Evolutionary conservation across 106 monocot species (phyloP).

Genomic region (Chionographis japonica): DNA sequence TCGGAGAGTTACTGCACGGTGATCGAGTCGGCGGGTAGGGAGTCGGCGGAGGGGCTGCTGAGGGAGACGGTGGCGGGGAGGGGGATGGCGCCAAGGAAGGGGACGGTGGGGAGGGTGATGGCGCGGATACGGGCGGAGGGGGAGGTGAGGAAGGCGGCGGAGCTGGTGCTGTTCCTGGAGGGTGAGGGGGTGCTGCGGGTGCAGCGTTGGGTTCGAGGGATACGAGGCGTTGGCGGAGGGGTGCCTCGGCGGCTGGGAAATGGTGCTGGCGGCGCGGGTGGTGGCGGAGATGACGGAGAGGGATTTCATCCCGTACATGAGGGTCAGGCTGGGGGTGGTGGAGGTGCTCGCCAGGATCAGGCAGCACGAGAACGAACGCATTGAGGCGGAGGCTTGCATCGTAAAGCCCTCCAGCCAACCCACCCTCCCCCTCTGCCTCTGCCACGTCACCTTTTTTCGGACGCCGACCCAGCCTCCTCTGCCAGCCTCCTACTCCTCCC

Average conservation of each 20-base stretch:
- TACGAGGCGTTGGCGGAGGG: constrained; percentile 26
- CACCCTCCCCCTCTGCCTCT: too few relatives aligned
- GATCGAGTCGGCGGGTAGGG: constrained; percentile 15
- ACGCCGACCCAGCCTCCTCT: too few relatives aligned
- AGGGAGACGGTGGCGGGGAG: constrained; percentile 27
- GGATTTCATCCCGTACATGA: constrained; percentile 16
- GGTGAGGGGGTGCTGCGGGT: constrained; percentile 14
- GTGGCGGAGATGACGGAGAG: constrained; percentile 22
- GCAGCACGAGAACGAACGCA: constrained; percentile 16
- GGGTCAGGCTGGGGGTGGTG: constrained; percentile 14
- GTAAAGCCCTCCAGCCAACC: too few relatives aligned
- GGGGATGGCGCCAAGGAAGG: constrained; percentile 25
- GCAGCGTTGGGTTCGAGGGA: constrained; percentile 21
- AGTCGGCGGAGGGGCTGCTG: constrained; percentile 19
- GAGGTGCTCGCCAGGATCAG: constrained; percentile 25
- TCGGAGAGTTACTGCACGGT: constrained; percentile 25
- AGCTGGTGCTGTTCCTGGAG: constrained; percentile 19
- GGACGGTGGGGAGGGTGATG: constrained; percentile 20
- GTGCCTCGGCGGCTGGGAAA: constrained; percentile 20
- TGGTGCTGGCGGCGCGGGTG: constrained; percentile 33
- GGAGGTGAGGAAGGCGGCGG: constrained; percentile 23
- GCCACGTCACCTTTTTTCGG: too few relatives aligned
- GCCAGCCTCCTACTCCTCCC: too few relatives aligned
- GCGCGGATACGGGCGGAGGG: constrained; percentile 16
- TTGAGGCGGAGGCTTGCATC: constrained; percentile 19